phyloP scores from a whole-genome alignment of 805 yeast species.

The Yamadazyma insecticola region DNA sequence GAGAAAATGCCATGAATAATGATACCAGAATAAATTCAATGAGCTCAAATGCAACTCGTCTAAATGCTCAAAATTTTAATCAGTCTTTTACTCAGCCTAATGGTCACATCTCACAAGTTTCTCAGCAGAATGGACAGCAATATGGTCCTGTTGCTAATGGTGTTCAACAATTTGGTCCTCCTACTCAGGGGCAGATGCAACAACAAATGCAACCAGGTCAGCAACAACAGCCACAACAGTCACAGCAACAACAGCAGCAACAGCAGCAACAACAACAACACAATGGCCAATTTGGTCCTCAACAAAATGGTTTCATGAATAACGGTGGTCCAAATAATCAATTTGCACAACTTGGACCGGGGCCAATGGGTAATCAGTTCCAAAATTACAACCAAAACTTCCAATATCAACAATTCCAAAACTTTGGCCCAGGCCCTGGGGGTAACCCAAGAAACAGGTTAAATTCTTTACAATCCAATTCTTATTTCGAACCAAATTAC shows the following conservation, averaged over 20 bases:
- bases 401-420: constrained; percentile 6
- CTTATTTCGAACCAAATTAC: constrained; percentile 7
- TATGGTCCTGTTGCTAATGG: too few relatives aligned
- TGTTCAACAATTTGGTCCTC: constrained; percentile 30
- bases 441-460: constrained; percentile 10
- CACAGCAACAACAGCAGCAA: constrained; percentile 2
- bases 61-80: too few relatives aligned
- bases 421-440: too few relatives aligned
- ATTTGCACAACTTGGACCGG: too few relatives aligned
- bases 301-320: too few relatives aligned
- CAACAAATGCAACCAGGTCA: constrained; percentile 18
- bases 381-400: constrained; percentile 1
- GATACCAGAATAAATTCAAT: constrained; percentile 3
- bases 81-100: too few relatives aligned
- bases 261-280: too few relatives aligned
- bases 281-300: too few relatives aligned
- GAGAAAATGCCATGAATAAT: constrained; percentile 7
- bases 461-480: constrained; percentile 12
- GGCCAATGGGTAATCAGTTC: background rate
- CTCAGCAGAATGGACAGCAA: too few relatives aligned
- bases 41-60: constrained; percentile 20
- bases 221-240: constrained; percentile 1
- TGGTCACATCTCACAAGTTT: too few relatives aligned
- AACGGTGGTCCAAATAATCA: too few relatives aligned
- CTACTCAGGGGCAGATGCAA: constrained; percentile 23